phyloP scores from a whole-genome alignment of 2,329 filamentous ascomycete genomes.

The Cadophora malorum region DNA sequence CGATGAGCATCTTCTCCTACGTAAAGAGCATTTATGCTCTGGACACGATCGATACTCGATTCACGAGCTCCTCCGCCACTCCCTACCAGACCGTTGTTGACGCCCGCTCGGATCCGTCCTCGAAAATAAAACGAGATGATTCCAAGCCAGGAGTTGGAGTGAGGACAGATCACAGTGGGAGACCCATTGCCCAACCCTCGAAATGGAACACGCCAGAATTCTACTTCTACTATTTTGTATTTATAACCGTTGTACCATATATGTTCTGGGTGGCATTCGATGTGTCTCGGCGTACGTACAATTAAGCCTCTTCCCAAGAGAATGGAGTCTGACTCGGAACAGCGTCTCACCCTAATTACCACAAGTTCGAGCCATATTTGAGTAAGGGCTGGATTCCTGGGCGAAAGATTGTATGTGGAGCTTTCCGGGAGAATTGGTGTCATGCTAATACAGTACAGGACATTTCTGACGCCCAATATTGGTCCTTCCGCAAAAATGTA shows the following conservation, averaged over 20 bases:
- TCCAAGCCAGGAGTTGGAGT: slow-evolving; percentile 41
- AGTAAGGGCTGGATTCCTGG: slow-evolving; percentile 90
- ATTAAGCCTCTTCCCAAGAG: not conserved
- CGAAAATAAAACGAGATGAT: slow-evolving; percentile 44
- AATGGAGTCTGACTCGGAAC: slow-evolving; percentile 32
- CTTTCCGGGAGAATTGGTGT: not conserved
- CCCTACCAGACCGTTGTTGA: slow-evolving; percentile 67
- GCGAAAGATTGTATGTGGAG: slow-evolving; percentile 75
- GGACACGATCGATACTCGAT: slow-evolving; percentile 73
- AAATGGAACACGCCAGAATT: slow-evolving; percentile 91
- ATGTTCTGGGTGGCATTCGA: slow-evolving; percentile 93
- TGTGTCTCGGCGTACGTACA: slow-evolving; percentile 76
- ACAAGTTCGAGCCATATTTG: slow-evolving; percentile 73
- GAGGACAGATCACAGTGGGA: slow-evolving; percentile 49
- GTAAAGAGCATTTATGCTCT: slow-evolving; percentile 65
- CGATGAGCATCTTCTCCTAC: slow-evolving; percentile 49
- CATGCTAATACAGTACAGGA: slow-evolving; percentile 61
- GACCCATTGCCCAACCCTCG: slow-evolving; percentile 62
- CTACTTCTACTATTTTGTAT: slow-evolving; percentile 76
- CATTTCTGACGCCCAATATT: slow-evolving; percentile 88
- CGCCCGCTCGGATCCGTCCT: slow-evolving; percentile 51
- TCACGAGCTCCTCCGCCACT: slow-evolving; percentile 73
- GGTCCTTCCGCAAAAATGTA: slow-evolving; percentile 82
- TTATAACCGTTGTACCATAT: slow-evolving; percentile 71
- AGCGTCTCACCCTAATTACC: slow-evolving; percentile 84